phyloP scores from a whole-genome alignment of 306 rosid species.

The Vicia villosa region DNA sequence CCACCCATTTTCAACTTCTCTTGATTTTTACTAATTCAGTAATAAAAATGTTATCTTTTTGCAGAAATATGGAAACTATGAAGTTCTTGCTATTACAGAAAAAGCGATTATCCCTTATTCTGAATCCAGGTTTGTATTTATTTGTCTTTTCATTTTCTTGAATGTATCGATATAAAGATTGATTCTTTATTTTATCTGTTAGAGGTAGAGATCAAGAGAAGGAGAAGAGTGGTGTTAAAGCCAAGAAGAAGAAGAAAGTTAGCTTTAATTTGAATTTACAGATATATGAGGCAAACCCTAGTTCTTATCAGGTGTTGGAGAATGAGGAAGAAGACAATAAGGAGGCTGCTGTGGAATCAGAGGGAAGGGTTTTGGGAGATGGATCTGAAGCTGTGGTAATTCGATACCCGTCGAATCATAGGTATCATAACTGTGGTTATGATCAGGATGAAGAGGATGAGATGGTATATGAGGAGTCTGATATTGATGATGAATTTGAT shows the following conservation, averaged over 20 bases:
- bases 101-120: constrained; percentile 41
- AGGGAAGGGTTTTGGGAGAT: constrained; percentile 11
- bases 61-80: constrained; percentile 67
- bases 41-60: constrained; percentile 10
- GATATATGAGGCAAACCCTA: constrained; percentile 71
- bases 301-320: constrained; percentile 49
- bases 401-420: constrained; percentile 60
- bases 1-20: neutral
- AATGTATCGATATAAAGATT: neutral
- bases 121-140: constrained; percentile 50
- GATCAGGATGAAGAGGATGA: constrained; percentile 65
- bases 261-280: constrained; percentile 83
- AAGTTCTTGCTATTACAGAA: constrained; percentile 45
- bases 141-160: constrained; percentile 1
- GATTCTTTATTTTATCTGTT: constrained; percentile 31
- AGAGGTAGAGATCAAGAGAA: constrained; percentile 61
- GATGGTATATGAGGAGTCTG: constrained; percentile 34
- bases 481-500: constrained; percentile 35
- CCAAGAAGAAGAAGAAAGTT: constrained; percentile 74
- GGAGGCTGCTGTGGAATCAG: constrained; percentile 29
- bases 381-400: constrained; percentile 31
- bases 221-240: constrained; percentile 56
- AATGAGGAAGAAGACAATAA: constrained; percentile 50
- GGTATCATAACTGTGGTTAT: constrained; percentile 71
- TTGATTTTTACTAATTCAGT: neutral